Evolutionary conservation across 2,329 filamentous ascomycete genomes (phyloP), one percentile per base, ranked within the genome.

Genomic region (Epicoccum nigrum): DNA sequence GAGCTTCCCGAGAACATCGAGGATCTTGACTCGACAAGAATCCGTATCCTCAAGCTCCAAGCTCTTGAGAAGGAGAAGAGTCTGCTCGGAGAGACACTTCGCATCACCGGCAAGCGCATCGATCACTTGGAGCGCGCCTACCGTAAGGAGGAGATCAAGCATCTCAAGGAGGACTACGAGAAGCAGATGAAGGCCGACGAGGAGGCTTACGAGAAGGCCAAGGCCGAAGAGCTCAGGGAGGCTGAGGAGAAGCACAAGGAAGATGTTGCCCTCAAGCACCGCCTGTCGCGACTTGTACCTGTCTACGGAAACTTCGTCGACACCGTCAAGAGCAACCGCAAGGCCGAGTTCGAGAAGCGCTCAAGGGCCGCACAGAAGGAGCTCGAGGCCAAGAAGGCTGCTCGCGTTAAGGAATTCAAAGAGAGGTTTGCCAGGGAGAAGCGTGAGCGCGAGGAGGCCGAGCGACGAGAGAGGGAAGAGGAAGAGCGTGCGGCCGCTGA

Each of bases 51-150:
- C 79, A 97, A 97, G 82, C 84, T 99, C 51, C 89, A 90, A 55
- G 93, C 96, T 76, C 85, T 99, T 9, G 94, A 97, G 79, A 92
- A 93, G 65, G 94, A 97, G 81, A 99, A 97, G 87, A 96, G 93
- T 69, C 92, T 94, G 70, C 86, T 97, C 62, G 90, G 89, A 59
- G 92, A 97, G 77, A 91, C 89, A 72, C 85, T 97, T 45, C 88
- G 92, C 66, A 86, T 96, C 65, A 95, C 92, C 54, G 91, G 89
- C 74, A 97, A 97, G 85, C 89, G 94, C 59, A 90, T 97, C 67
- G 94, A 99, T 71, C 93, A 99, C 77, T 80, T 99, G 65, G 94
- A 99, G 81, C 90, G 94, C 79, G 94, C 94, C 30, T 95, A 95
- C 83, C 88, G 94, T 68, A 90, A 93, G 74, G 94, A 97, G 78